A percentile compares a stretch with the other conserved stretches of the same genome.
phyloP scores from a whole-genome alignment of 768 basidiomycete genomes.

The Tubosaeta sp. region DNA sequence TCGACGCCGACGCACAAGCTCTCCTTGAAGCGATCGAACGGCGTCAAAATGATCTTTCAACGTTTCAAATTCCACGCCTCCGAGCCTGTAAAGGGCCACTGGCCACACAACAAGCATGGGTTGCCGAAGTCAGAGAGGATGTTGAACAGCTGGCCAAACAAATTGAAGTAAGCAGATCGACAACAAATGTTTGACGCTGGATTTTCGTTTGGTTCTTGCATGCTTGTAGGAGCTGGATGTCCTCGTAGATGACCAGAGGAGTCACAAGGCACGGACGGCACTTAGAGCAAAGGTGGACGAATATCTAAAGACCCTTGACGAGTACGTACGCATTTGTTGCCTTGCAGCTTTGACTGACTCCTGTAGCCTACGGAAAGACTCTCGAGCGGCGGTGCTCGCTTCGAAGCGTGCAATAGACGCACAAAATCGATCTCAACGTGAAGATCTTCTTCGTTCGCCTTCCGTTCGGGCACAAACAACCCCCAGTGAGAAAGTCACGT shows the following conservation, averaged over 20 bases:
- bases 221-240: slow-evolving; percentile 56
- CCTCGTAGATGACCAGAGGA: slow-evolving; percentile 68
- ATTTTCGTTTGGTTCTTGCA: not conserved
- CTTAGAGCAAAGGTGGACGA: slow-evolving; percentile 48
- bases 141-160: slow-evolving; percentile 56
- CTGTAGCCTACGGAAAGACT: slow-evolving; percentile 55
- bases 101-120: slow-evolving; percentile 64
- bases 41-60: slow-evolving; percentile 56
- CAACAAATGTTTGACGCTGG: not conserved
- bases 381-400: slow-evolving; percentile 61
- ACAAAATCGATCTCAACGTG: slow-evolving; percentile 51
- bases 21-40: slow-evolving; percentile 53
- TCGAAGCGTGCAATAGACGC: slow-evolving; percentile 75
- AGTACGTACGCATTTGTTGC: slow-evolving; percentile 39
- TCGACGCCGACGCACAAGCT: slow-evolving; percentile 48
- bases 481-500: slow-evolving; percentile 59
- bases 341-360: not conserved
- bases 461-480: slow-evolving; percentile 43
- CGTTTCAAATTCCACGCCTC: slow-evolving; percentile 75
- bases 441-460: slow-evolving; percentile 62
- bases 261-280: slow-evolving; percentile 46
- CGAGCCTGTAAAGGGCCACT: slow-evolving; percentile 66
- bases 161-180: slow-evolving; percentile 56
- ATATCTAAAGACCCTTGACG: slow-evolving; percentile 42
- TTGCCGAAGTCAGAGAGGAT: slow-evolving; percentile 75